Percentiles rank a stretch among this genome's conserved stretches.
Conservation (phyloP, 2,329 filamentous ascomycete species). For the Ascochyta fabae region DNA sequence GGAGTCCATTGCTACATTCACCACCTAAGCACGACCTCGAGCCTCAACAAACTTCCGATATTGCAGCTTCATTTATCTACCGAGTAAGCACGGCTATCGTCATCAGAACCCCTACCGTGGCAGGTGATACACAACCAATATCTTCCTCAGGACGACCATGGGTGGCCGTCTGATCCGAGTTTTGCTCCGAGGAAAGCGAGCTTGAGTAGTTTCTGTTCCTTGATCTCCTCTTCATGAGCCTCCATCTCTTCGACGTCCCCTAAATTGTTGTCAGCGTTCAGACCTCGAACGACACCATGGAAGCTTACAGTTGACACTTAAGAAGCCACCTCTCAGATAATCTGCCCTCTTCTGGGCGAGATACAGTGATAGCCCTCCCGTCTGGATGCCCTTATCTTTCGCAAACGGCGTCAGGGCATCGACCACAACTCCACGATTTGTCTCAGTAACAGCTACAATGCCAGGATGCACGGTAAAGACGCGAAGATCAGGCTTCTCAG, state of each 20-base stretch:
- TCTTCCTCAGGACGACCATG: slow-evolving; percentile 16
- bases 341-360: slow-evolving; percentile 25
- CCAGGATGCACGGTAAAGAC: slow-evolving; percentile 33
- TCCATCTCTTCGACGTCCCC: slow-evolving; percentile 41
- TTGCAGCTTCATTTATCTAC: background rate
- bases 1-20: background rate
- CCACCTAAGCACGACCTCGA: background rate
- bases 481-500: slow-evolving; percentile 29
- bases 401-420: slow-evolving; percentile 25
- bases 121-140: background rate
- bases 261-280: slow-evolving; percentile 9
- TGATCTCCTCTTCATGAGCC: slow-evolving; percentile 37
- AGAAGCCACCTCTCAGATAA: slow-evolving; percentile 24
- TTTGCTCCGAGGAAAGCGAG: slow-evolving; percentile 26
- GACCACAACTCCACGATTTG: slow-evolving; percentile 7
- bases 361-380: slow-evolving; percentile 25
- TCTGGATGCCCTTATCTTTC: slow-evolving; percentile 26
- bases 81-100: background rate
- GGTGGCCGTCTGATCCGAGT: slow-evolving; percentile 27
- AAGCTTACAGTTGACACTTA: slow-evolving; percentile 35
- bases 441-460: slow-evolving; percentile 24
- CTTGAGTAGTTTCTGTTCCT: slow-evolving; percentile 37
- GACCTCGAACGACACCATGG: background rate
- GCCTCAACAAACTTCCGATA: background rate
- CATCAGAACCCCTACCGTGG: background rate